These are phyloP conservation scores for Trypanosoma melophagium DNA, from an alignment of 208 protist genomes.

Conservation along the genomic window DNA sequence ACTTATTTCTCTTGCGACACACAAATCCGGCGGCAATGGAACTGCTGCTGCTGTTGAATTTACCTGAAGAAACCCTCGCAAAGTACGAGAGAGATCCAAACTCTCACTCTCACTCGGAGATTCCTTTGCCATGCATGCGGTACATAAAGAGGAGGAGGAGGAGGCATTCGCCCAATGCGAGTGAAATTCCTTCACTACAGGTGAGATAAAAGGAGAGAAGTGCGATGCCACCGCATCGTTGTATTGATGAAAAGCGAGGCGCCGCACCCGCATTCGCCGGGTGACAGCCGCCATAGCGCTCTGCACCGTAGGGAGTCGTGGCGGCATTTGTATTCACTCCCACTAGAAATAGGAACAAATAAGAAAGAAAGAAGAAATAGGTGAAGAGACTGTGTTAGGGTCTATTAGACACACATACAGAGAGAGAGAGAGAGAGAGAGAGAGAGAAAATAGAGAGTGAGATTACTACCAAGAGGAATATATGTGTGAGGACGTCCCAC, in stretches of 20 bases:
- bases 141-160: neutral
- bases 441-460: no score
- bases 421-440: no score
- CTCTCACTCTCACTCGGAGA: neutral
- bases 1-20: neutral
- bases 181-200: constrained; percentile 16
- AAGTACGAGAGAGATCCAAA: constrained; percentile 2
- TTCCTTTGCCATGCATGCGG: neutral
- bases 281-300: constrained; percentile 22
- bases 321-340: constrained; percentile 5
- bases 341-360: neutral
- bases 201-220: constrained; percentile 23
- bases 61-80: constrained; percentile 5
- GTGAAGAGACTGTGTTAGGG: neutral
- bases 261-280: constrained; percentile 18
- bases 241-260: neutral
- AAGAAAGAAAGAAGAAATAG: neutral
- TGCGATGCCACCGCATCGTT: neutral
- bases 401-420: no score
- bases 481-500: neutral
- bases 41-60: no score
- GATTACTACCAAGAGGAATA: no score
- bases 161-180: neutral
- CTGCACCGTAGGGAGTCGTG: constrained; percentile 13
- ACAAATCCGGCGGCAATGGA: neutral